Evolutionary conservation across 2,329 filamentous ascomycete species (phyloP).

Genomic region (Penicillium sp.): DNA sequence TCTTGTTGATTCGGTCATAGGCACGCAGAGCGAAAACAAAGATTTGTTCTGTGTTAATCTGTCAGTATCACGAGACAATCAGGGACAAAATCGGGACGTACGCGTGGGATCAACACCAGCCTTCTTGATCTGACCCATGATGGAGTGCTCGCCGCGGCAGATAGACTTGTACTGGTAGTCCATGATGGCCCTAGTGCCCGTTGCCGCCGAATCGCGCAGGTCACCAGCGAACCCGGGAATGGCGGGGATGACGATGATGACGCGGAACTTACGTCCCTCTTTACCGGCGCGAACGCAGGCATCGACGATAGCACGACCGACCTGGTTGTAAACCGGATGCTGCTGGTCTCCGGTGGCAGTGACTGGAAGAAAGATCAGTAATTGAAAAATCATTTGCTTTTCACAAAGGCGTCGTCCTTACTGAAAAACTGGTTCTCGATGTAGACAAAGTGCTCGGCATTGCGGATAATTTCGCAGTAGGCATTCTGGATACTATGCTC

Average conservation of each 20-base stretch:
- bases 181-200: constrained; percentile 91
- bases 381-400: neutral
- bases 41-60: constrained; percentile 57
- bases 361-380: constrained; percentile 40
- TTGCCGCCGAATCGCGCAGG: constrained; percentile 73
- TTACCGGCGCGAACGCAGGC: constrained; percentile 76
- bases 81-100: constrained; percentile 17
- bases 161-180: constrained; percentile 98
- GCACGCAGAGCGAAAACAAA: constrained; percentile 92
- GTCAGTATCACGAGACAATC: constrained; percentile 6
- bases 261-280: constrained; percentile 79
- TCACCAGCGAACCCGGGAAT: constrained; percentile 94
- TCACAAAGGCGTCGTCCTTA: constrained; percentile 26
- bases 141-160: constrained; percentile 83
- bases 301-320: constrained; percentile 86
- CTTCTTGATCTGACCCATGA: constrained; percentile 70
- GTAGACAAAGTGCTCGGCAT: constrained; percentile 88
- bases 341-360: constrained; percentile 89
- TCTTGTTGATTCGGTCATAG: constrained; percentile 88
- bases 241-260: constrained; percentile 85
- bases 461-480: constrained; percentile 77
- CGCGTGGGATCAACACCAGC: constrained; percentile 68
- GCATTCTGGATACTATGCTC: constrained; percentile 85
- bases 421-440: constrained; percentile 99
- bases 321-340: constrained; percentile 76